Conservation (phyloP, 192 early-diverging fungal species). For the Coemansia sp. region DNA sequence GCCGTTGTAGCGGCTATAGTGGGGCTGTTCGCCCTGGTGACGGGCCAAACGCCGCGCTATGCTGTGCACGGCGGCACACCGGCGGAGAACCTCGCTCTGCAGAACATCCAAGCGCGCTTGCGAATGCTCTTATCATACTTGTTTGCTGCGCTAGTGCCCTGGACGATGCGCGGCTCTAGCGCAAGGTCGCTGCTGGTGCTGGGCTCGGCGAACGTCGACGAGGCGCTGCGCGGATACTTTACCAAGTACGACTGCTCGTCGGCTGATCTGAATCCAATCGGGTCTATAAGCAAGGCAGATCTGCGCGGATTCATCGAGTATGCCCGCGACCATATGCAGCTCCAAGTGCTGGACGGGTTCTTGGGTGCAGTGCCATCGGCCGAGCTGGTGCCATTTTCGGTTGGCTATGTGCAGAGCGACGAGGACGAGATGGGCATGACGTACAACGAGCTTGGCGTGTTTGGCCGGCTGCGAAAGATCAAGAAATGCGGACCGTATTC, state of each 20-base stretch:
- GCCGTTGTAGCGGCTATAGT: constrained; percentile 75
- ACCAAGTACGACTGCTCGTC: constrained; percentile 99
- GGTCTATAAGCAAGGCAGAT: constrained; percentile 90
- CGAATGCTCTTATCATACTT: constrained; percentile 96
- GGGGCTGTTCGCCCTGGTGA: constrained; percentile 73
- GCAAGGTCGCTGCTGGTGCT: constrained; percentile 84
- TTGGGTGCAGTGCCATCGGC: constrained; percentile 89
- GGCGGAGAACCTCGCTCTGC: constrained; percentile 92
- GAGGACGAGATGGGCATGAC: constrained; percentile 99
- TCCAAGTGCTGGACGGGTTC: constrained; percentile 77
- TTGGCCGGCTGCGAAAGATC: constrained; percentile 90
- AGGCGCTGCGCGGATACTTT: constrained; percentile 94
- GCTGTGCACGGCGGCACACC: constrained; percentile 82
- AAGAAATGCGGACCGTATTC: constrained; percentile 87
- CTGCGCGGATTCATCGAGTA: constrained; percentile 82
- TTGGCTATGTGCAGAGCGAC: constrained; percentile 82
- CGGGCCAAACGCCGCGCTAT: constrained; percentile 75
- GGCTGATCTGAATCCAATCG: constrained; percentile 97
- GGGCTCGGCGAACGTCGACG: constrained; percentile 98
- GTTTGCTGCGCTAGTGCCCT: constrained; percentile 94
- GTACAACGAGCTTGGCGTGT: constrained; percentile 90
- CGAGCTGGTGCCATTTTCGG: constrained; percentile 92
- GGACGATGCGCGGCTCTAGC: constrained; percentile 65
- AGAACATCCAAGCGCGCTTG: constrained; percentile 95
- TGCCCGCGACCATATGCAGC: constrained; percentile 62